phyloP scores from a whole-genome alignment of 2,329 filamentous ascomycete genomes.

The Drechslera avenae region DNA sequence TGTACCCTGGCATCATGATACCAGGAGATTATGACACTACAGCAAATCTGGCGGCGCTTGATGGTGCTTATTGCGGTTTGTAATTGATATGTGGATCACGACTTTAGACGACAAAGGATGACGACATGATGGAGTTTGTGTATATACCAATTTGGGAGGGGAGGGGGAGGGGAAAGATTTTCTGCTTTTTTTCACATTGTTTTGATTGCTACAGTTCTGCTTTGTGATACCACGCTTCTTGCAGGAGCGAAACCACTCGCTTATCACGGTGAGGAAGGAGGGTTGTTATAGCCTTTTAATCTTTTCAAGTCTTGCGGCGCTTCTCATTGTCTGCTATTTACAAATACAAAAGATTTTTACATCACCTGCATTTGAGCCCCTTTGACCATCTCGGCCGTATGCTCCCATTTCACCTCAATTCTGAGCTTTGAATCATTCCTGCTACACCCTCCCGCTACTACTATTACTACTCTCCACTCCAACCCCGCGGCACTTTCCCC shows the following conservation, averaged over 20 bases:
- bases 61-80: conserved; percentile 50
- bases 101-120: background rate
- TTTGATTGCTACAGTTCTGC: too few relatives aligned
- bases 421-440: too few relatives aligned
- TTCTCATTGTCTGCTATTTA: too few relatives aligned
- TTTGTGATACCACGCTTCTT: conserved; percentile 33
- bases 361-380: too few relatives aligned
- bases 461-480: too few relatives aligned
- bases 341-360: too few relatives aligned
- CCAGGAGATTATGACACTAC: conserved; percentile 38
- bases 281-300: background rate
- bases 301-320: background rate
- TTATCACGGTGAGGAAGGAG: background rate
- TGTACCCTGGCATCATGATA: conserved; percentile 46
- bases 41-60: conserved; percentile 43
- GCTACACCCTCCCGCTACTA: too few relatives aligned
- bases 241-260: conserved; percentile 18
- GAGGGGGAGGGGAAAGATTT: too few relatives aligned
- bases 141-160: background rate
- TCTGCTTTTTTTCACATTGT: too few relatives aligned
- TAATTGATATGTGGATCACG: background rate
- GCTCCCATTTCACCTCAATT: too few relatives aligned
- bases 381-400: too few relatives aligned
- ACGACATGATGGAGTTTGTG: conserved; percentile 2
- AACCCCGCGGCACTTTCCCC: too few relatives aligned